Base-by-base conservation (phyloP, 768 basidiomycete genomes). In the Coprinellus aureogranulatus region DNA sequence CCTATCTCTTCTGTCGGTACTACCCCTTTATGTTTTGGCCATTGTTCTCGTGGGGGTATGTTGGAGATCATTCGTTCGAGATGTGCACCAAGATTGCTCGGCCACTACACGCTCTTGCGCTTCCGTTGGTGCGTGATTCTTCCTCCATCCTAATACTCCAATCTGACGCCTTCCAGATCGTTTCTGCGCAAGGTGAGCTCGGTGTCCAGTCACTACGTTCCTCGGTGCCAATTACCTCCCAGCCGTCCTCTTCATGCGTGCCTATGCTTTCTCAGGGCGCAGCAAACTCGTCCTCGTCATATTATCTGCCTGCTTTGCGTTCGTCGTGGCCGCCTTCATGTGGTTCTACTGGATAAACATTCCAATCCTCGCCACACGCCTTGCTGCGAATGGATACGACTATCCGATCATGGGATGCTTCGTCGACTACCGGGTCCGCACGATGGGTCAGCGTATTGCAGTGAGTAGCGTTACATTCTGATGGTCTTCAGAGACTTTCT, bases 191-290 rank as follows among this genome's bases (percentile, higher is more conserved):
- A 70, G 75, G 77, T 72, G 48, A 34, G 23, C 31, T n/a, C n/a
- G n/a, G n/a, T n/a, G n/a, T n/a, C n/a, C n/a, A n/a, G n/a, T n/a
- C n/a, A n/a, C n/a, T n/a, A n/a, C n/a, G n/a, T n/a, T n/a, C n/a
- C 6, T 44, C 52, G 25, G n/a, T 23, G 3, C 46, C 5, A 47
- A 8, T 46, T 26, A 25, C 11, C 14, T 27, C 6, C 18, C 53
- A 78, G 77, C 65, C 46, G 76, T 79, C 26, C 77, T 79, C 70
- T 28, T 77, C 53, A 75, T 77, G 71, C 70, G 78, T 30, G 74
- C 77, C 18, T 76, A 75, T 52, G 78, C 75, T 8, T 79, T 79
- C 56, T 63, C 75, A 4, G 76, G 76, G 4, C 70, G 75, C 44
- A 70, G 66, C 49, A 60, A 56, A 41, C 60, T 55, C 9, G 57